phyloP scores from a whole-genome alignment of 78 protist genomes.

The Corallochytrium limacisporum region DNA sequence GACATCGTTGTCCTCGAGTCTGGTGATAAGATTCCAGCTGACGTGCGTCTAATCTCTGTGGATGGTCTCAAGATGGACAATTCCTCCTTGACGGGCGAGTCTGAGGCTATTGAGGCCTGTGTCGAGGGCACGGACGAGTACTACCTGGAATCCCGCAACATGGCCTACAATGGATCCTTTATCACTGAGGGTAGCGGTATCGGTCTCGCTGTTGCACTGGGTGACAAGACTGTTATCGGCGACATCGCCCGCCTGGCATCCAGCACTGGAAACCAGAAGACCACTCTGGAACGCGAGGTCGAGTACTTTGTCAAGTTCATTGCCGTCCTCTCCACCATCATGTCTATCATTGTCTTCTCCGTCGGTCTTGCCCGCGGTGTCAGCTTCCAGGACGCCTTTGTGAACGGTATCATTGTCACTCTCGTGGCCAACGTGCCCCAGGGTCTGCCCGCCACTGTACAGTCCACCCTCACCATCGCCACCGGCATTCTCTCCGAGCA shows the following conservation, averaged over 20 bases:
- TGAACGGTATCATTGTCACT: neutral
- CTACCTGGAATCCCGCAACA: conserved; percentile 50
- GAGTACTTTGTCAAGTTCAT: too few relatives aligned
- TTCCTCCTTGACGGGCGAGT: conserved; percentile 83
- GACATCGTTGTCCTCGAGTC: conserved; percentile 42
- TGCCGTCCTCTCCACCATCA: too few relatives aligned
- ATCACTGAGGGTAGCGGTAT: conserved; percentile 58
- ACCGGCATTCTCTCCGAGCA: conserved; percentile 55
- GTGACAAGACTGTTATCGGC: conserved; percentile 84
- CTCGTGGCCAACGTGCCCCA: conserved; percentile 86
- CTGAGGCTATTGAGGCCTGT: conserved; percentile 52
- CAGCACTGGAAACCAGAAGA: neutral
- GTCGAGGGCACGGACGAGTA: conserved; percentile 30
- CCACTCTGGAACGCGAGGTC: too few relatives aligned
- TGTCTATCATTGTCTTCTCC: too few relatives aligned
- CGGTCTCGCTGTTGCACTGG: conserved; percentile 62
- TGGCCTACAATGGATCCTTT: conserved; percentile 56
- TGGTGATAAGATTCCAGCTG: conserved; percentile 71
- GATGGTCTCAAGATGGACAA: conserved; percentile 42
- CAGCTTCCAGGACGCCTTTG: conserved; percentile 27
- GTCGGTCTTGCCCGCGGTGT: neutral
- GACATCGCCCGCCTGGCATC: conserved; percentile 48
- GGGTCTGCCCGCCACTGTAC: conserved; percentile 87
- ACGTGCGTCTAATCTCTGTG: conserved; percentile 37
- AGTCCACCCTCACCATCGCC: conserved; percentile 71